Base-by-base conservation (phyloP, 1,284 basidiomycete species). In the Melampsora medusae region DNA sequence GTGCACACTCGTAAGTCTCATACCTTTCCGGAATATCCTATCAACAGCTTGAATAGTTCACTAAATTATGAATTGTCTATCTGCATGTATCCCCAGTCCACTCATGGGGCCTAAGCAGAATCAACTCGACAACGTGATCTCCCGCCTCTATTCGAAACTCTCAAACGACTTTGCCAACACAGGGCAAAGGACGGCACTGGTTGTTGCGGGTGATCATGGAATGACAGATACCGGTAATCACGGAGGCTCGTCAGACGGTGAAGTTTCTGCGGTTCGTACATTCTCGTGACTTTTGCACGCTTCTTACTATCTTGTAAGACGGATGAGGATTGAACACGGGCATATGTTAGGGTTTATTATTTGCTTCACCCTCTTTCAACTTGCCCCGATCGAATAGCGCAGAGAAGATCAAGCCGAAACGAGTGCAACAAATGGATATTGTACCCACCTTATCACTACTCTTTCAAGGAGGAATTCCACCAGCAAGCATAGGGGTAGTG, bases 201-300 rank as follows among this genome's bases (percentile, higher is more conserved):
- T 80, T 2, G 35, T 80, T 14, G 56, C 77, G 1, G 80, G 80
- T 28, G 80, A 80, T 50, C 80, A 80, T 49, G 80, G 79, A n/a
- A 80, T 80, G 80, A 79, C 79, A 0, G 78, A 80, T 69, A 75
- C 64, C 31, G 80, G 80, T 0, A 80, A 80, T 28, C 80, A 80
- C 46, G 80, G 80, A 14, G 80, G 80, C 12, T 80, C 80, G 2
- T 78, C 80, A 4, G 68, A 77, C 10, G 72, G 69, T 4, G 79
- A 80, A 56, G 75, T 77, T 7, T 79, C 79, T 6, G 67, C 78
- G 6, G 79, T 78, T 5, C 67, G 77, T 31, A 0, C 25, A 4
- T 35, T 60, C 2, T 16, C 17, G 33, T 14, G 2, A 17, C 50
- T 28, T 49, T 31, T 4, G 53, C 1, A 5, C 4, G 2, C 5